Evolutionary conservation across 495 filamentous ascomycete species (phyloP).

Genomic region (Hypoxylon trugodes): DNA sequence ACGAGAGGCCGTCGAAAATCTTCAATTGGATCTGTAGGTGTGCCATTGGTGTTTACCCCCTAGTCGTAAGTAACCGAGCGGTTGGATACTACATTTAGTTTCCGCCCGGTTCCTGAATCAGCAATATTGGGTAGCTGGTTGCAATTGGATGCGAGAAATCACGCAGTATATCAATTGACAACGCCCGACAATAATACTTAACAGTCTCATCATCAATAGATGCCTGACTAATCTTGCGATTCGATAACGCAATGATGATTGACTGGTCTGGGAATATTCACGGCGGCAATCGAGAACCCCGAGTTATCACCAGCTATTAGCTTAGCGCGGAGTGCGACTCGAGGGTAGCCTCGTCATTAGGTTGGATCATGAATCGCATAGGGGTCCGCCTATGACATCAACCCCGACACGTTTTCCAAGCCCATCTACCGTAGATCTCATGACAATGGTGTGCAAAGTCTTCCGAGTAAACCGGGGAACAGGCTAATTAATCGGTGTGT

Average conservation of each 20-base stretch:
- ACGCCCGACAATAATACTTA: too few relatives aligned
- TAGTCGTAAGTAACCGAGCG: neutral
- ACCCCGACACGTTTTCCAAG: neutral
- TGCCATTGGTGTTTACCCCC: neutral
- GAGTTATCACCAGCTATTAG: slow-evolving; percentile 13
- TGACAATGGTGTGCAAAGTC: neutral
- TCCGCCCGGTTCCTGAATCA: slow-evolving; percentile 9
- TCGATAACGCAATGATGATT: neutral
- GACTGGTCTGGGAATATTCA: neutral
- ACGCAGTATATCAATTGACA: neutral
- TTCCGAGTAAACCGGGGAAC: too few relatives aligned
- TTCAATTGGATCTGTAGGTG: neutral
- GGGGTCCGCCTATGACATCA: slow-evolving; percentile 23
- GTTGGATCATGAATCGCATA: slow-evolving; percentile 20
- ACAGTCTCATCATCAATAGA: slow-evolving; percentile 4
- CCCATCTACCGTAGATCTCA: neutral
- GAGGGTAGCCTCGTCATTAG: neutral
- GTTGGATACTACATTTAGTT: neutral
- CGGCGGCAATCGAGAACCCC: neutral
- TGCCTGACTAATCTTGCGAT: neutral
- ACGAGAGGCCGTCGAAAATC: neutral
- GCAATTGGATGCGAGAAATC: neutral
- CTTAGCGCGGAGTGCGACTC: slow-evolving; percentile 20
- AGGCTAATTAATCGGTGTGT: too few relatives aligned
- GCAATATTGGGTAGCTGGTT: neutral